Conservation (phyloP, 768 basidiomycete species). For the Mycena olivaceomarginata region DNA sequence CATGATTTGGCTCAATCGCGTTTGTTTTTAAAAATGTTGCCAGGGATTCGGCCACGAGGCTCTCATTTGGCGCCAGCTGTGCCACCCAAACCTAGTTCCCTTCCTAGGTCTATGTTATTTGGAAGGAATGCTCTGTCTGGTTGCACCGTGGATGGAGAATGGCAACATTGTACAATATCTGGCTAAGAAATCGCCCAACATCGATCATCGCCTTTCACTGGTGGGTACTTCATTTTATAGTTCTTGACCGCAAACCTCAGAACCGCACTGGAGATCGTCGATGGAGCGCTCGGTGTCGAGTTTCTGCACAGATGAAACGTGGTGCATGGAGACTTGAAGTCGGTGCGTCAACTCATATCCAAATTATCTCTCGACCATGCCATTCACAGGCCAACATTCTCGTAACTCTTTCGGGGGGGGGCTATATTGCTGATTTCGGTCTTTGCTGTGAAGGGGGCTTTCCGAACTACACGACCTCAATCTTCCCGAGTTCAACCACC, state of each 20-base stretch:
- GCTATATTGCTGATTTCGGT: neutral
- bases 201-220: neutral
- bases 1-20: neutral
- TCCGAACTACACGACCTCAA: too few relatives aligned
- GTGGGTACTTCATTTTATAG: neutral
- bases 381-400: neutral
- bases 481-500: too few relatives aligned
- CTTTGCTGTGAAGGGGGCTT: neutral
- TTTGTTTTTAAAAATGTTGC: too few relatives aligned
- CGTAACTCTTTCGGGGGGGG: neutral
- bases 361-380: neutral
- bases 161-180: neutral
- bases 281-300: neutral
- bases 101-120: neutral
- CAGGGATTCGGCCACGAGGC: neutral
- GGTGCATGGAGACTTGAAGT: neutral
- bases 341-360: neutral
- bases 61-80: neutral
- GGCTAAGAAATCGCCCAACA: neutral
- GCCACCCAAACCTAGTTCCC: neutral
- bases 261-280: neutral
- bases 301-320: neutral
- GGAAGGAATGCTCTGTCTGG: neutral
- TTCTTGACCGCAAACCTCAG: neutral
- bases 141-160: neutral